Percentiles rank a stretch among this genome's conserved stretches.
These are phyloP conservation scores for Fusarium veterinarium DNA, from an alignment of 2,329 filamentous ascomycete species.

Conservation along the genomic window DNA sequence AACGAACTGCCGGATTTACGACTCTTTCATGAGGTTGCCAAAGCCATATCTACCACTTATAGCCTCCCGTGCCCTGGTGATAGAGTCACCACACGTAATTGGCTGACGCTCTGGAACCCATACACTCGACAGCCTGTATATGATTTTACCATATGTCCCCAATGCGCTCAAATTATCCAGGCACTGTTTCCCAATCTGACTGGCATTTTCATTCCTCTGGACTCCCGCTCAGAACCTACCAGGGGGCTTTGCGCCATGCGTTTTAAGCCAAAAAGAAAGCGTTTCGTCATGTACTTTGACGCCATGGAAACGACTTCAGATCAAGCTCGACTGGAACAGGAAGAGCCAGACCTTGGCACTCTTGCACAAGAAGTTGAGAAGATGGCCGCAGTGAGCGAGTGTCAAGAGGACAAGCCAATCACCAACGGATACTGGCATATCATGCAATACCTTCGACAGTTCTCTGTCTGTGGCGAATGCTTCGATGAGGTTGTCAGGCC, in stretches of 20 bases:
- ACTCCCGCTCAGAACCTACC: constrained; percentile 58
- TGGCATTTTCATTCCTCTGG: constrained; percentile 70
- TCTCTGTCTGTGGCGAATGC: constrained; percentile 89
- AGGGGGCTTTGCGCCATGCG: constrained; percentile 76
- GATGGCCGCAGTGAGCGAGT: constrained; percentile 70
- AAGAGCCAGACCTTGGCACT: constrained; percentile 66
- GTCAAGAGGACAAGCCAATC: constrained; percentile 71
- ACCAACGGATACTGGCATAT: constrained; percentile 79
- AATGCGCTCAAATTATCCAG: constrained; percentile 79
- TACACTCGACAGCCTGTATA: constrained; percentile 71
- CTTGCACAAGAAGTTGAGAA: constrained; percentile 74
- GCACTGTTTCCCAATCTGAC: constrained; percentile 78
- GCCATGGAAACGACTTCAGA: constrained; percentile 69
- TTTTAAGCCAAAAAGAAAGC: constrained; percentile 61
- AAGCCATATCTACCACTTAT: constrained; percentile 62
- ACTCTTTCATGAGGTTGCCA: constrained; percentile 76
- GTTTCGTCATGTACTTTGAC: constrained; percentile 71
- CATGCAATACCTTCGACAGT: constrained; percentile 78
- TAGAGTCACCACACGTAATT: constrained; percentile 68
- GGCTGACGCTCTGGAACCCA: constrained; percentile 81
- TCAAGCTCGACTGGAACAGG: constrained; percentile 56
- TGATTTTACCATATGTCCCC: constrained; percentile 79
- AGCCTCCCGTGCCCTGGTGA: constrained; percentile 69
- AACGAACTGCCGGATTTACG: constrained; percentile 73
- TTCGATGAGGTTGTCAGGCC: constrained; percentile 85